These are phyloP conservation scores for Trichoderma erinaceum DNA, from an alignment of 495 filamentous ascomycete genomes.

Conservation along the genomic window DNA sequence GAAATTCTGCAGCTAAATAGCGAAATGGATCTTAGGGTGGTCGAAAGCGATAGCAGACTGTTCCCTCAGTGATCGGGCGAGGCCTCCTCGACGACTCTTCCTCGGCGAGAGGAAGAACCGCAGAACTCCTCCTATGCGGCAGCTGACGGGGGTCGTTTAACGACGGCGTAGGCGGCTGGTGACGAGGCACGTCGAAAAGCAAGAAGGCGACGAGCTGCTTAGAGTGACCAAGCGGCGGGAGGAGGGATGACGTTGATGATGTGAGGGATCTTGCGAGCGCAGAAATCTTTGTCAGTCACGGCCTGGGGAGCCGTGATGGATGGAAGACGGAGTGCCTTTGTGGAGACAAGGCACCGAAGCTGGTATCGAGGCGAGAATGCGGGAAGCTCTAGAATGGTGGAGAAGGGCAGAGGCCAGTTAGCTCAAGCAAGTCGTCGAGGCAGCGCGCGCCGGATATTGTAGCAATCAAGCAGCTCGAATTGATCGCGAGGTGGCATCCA, in stretches of 20 bases:
- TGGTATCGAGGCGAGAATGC: slow-evolving; percentile 17
- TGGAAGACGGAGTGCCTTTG: slow-evolving; percentile 52
- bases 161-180: slow-evolving; percentile 32
- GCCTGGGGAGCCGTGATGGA: slow-evolving; percentile 67
- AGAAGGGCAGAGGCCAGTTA: neutral
- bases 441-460: neutral
- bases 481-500: no score
- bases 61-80: slow-evolving; percentile 76
- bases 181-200: slow-evolving; percentile 49
- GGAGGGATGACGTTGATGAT: slow-evolving; percentile 56
- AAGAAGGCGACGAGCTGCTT: slow-evolving; percentile 41
- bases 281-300: slow-evolving; percentile 75
- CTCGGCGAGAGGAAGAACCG: slow-evolving; percentile 94
- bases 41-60: slow-evolving; percentile 70
- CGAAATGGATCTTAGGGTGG: slow-evolving; percentile 67
- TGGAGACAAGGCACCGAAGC: slow-evolving; percentile 51
- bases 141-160: slow-evolving; percentile 47
- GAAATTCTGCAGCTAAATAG: slow-evolving; percentile 14
- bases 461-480: no score
- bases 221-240: slow-evolving; percentile 43
- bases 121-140: slow-evolving; percentile 96
- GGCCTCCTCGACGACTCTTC: slow-evolving; percentile 82
- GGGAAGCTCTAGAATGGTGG: slow-evolving; percentile 11
- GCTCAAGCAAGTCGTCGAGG: neutral
- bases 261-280: slow-evolving; percentile 55